Evolutionary conservation across 2,329 filamentous ascomycete genomes (phyloP).

Genomic region (Rhynchosporium agropyri): DNA sequence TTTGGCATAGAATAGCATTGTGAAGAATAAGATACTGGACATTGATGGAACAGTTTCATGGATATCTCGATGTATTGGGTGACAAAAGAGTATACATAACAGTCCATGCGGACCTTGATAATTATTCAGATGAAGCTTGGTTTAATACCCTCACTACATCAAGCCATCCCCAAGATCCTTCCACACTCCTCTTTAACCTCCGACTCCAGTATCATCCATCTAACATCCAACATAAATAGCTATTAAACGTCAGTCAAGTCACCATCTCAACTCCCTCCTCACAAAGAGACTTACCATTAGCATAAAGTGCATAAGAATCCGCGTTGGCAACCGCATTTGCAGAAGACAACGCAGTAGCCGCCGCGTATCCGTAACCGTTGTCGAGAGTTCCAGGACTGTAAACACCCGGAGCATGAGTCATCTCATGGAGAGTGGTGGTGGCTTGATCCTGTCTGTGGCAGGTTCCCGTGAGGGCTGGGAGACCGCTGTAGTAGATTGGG

Average conservation of each 20-base stretch:
- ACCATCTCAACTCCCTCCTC: not conserved
- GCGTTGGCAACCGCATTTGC: constrained; percentile 62
- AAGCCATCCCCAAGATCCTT: too few species aligned
- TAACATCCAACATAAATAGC: constrained; percentile 11
- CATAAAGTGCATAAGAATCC: constrained; percentile 58
- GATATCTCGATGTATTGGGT: too few species aligned
- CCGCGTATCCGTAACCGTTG: constrained; percentile 59
- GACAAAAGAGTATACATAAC: too few species aligned
- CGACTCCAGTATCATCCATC: not conserved
- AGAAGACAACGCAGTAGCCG: constrained; percentile 49
- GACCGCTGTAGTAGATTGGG: constrained; percentile 57
- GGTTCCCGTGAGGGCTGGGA: constrained; percentile 51
- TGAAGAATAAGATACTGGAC: too few species aligned
- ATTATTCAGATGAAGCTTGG: too few species aligned
- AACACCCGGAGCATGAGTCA: constrained; percentile 61
- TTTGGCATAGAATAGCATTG: too few species aligned
- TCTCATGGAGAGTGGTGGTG: constrained; percentile 66
- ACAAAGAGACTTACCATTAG: constrained; percentile 47
- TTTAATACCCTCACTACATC: too few species aligned
- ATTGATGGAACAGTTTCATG: too few species aligned
- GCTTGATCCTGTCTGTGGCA: constrained; percentile 70
- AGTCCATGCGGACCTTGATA: too few species aligned
- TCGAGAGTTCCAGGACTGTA: constrained; percentile 60
- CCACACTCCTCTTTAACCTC: not conserved
- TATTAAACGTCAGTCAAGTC: not conserved